These are phyloP conservation scores for Cercospora berteroae DNA, from an alignment of 2,329 filamentous ascomycete species.

Conservation along the genomic window DNA sequence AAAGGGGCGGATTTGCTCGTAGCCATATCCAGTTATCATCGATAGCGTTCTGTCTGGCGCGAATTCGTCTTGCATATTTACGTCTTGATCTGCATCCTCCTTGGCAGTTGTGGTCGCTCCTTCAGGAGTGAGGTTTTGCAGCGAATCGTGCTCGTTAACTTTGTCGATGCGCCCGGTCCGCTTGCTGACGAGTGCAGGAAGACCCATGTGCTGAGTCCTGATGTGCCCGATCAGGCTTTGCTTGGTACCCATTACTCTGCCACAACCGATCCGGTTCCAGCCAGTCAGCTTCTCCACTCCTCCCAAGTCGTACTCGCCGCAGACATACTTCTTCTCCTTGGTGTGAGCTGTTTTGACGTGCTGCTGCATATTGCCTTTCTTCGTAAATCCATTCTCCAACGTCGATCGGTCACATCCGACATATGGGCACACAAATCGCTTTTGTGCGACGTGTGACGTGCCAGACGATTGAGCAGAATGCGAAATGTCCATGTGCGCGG, in stretches of 20 bases:
- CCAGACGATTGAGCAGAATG: conserved; percentile 47
- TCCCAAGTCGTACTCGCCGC: conserved; percentile 67
- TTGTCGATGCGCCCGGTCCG: conserved; percentile 11
- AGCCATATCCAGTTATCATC: conserved; percentile 57
- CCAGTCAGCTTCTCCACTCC: conserved; percentile 54
- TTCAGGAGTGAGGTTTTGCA: neutral
- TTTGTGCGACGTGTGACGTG: conserved; percentile 10
- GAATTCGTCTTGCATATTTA: conserved; percentile 18
- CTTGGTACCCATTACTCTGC: conserved; percentile 72
- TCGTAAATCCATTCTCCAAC: conserved; percentile 73
- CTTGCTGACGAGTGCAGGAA: conserved; percentile 33
- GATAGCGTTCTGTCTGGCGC: conserved; percentile 22
- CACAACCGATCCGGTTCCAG: conserved; percentile 70
- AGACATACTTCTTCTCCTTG: conserved; percentile 71
- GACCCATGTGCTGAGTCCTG: conserved; percentile 74
- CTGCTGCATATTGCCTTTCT: conserved; percentile 75
- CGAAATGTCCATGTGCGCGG: conserved; percentile 73
- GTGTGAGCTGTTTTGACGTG: conserved; percentile 78
- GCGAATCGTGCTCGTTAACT: neutral
- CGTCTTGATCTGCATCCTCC: conserved; percentile 14
- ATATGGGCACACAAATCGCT: conserved; percentile 26
- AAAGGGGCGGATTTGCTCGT: conserved; percentile 52
- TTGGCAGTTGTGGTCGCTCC: conserved; percentile 8
- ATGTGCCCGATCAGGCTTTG: conserved; percentile 79
- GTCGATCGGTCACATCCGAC: conserved; percentile 63